These are phyloP conservation scores for Ascochyta clinopodiicola DNA, from an alignment of 2,329 filamentous ascomycete genomes.

Conservation along the genomic window DNA sequence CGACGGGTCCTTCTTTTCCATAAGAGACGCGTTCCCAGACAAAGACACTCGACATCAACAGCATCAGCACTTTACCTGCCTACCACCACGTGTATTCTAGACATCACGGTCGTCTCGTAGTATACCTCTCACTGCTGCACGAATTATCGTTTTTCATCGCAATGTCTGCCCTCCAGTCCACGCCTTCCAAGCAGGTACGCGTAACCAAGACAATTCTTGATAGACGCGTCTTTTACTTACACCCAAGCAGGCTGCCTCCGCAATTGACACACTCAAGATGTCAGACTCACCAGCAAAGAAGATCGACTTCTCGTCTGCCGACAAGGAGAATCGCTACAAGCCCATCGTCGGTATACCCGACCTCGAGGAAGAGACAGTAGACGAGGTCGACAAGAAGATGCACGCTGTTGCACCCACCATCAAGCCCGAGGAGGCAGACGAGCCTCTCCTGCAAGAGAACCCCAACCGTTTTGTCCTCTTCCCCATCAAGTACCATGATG, in stretches of 20 bases:
- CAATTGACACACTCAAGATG: slow-evolving; percentile 89
- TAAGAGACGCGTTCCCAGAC: slow-evolving; percentile 34
- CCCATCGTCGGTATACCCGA: slow-evolving; percentile 60
- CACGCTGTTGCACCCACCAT: slow-evolving; percentile 57
- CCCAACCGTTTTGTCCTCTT: slow-evolving; percentile 96
- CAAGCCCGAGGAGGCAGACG: slow-evolving; percentile 74
- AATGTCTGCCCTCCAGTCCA: slow-evolving; percentile 78
- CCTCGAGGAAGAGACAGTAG: slow-evolving; percentile 43
- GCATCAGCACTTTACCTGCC: slow-evolving; percentile 29
- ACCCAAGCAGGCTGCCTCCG: slow-evolving; percentile 74
- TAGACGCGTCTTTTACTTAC: slow-evolving; percentile 48
- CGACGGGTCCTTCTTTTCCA: slow-evolving; percentile 22
- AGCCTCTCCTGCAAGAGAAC: slow-evolving; percentile 95
- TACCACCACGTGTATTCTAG: slow-evolving; percentile 28
- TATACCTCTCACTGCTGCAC: slow-evolving; percentile 16
- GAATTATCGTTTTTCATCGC: slow-evolving; percentile 34
- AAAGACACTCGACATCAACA: slow-evolving; percentile 29
- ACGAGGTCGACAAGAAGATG: slow-evolving; percentile 57
- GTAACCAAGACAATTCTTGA: slow-evolving; percentile 41
- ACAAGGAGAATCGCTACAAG: slow-evolving; percentile 83
- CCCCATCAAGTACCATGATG: slow-evolving; percentile 99
- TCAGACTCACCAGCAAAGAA: slow-evolving; percentile 87
- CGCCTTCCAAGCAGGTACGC: slow-evolving; percentile 74
- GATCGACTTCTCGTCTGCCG: slow-evolving; percentile 72
- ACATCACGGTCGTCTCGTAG: slow-evolving; percentile 22